Conservation (phyloP, 139 green algal genomes). For the Nannochloris sp. region DNA sequence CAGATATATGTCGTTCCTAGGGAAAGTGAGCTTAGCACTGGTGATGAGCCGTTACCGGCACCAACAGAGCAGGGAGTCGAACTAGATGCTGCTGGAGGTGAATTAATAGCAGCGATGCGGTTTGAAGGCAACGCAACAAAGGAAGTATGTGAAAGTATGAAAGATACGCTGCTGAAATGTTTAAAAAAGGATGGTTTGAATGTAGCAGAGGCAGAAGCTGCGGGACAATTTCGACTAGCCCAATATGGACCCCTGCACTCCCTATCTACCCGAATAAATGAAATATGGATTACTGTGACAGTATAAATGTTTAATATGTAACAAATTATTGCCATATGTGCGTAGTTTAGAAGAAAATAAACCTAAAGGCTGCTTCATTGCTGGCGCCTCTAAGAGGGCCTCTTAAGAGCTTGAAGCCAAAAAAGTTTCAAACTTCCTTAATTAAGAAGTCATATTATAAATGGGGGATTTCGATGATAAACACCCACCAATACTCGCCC, state of each 20-base stretch:
- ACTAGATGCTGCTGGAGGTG: constrained; percentile 38
- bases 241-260: constrained; percentile 57
- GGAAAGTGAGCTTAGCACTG: background rate
- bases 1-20: background rate
- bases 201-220: constrained; percentile 29
- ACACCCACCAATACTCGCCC: too few relatives aligned
- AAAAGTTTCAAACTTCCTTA: too few relatives aligned
- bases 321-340: too few relatives aligned
- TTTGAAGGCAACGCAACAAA: constrained; percentile 59
- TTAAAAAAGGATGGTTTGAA: constrained; percentile 40
- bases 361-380: too few relatives aligned
- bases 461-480: too few relatives aligned
- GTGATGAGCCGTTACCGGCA: background rate
- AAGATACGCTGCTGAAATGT: constrained; percentile 18
- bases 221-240: constrained; percentile 39
- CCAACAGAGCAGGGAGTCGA: constrained; percentile 14
- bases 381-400: too few relatives aligned
- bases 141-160: constrained; percentile 21
- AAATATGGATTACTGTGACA: constrained; percentile 48
- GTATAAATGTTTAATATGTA: background rate
- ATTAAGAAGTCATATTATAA: too few relatives aligned
- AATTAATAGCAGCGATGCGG: constrained; percentile 42
- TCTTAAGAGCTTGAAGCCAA: too few relatives aligned
- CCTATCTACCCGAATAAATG: constrained; percentile 45
- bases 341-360: too few relatives aligned